phyloP scores from a whole-genome alignment of 768 basidiomycete species.

The Leccinum longicurvipes region DNA sequence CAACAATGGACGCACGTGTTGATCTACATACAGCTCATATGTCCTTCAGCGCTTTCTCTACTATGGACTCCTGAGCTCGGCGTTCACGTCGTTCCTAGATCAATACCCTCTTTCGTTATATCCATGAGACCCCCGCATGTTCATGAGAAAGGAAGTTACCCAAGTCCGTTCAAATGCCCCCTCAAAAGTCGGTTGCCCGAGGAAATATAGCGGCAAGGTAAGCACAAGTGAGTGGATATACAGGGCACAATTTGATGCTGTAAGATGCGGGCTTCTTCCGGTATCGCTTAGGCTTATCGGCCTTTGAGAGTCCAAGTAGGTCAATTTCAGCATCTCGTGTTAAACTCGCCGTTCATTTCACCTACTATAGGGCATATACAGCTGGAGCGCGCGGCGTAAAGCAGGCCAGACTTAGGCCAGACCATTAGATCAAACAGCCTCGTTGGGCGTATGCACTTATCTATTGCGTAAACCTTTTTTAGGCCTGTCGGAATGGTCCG shows the following conservation, averaged over 20 bases:
- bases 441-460: background rate
- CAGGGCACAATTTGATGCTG: background rate
- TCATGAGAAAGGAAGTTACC: background rate
- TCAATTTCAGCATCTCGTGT: background rate
- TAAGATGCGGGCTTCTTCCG: background rate
- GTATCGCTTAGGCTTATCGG: background rate
- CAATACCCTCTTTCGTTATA: background rate
- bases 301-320: background rate
- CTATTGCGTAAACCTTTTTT: background rate
- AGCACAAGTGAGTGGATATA: background rate
- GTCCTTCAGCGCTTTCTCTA: background rate
- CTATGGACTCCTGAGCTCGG: background rate
- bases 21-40: background rate
- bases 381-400: background rate
- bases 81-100: background rate
- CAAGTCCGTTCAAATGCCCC: background rate
- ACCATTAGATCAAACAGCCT: background rate
- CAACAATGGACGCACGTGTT: background rate
- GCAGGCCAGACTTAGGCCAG: background rate
- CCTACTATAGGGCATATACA: background rate
- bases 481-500: background rate
- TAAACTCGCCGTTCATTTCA: background rate
- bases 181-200: background rate
- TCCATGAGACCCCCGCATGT: too few relatives aligned
- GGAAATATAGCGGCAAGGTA: background rate